A percentile compares a stretch with the other conserved stretches of the same genome.
Evolutionary conservation across 2,329 filamentous ascomycete species (phyloP).

Genomic region (Dactylellina haptotyla): DNA sequence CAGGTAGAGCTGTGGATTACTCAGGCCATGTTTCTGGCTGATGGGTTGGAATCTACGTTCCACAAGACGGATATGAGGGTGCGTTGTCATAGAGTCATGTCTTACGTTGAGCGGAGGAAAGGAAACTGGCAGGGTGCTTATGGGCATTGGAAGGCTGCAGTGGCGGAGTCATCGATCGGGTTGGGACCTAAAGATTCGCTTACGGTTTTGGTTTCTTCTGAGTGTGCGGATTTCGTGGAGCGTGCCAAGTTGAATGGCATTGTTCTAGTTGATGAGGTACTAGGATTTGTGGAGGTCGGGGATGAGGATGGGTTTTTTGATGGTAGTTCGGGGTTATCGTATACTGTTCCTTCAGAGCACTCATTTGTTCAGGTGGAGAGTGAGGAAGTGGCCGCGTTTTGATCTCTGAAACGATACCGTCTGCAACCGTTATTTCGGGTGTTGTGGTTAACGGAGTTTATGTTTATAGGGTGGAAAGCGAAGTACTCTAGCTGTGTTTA

Average conservation of each 20-base stretch:
- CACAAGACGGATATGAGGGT: constrained; percentile 30
- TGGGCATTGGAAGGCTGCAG: constrained; percentile 27
- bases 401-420: no score
- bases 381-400: neutral
- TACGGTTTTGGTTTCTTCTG: constrained; percentile 35
- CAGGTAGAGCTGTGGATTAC: constrained; percentile 27
- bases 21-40: constrained; percentile 23
- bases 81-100: constrained; percentile 41
- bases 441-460: no score
- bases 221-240: constrained; percentile 30
- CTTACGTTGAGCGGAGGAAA: constrained; percentile 37
- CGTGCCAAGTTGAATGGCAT: constrained; percentile 28
- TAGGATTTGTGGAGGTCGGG: constrained; percentile 3
- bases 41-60: constrained; percentile 4
- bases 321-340: neutral
- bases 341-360: neutral
- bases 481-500: neutral
- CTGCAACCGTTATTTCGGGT: no score
- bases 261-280: constrained; percentile 11
- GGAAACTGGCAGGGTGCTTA: constrained; percentile 41
- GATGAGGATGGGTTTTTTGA: neutral
- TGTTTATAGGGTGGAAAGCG: no score
- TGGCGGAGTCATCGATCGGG: constrained; percentile 20
- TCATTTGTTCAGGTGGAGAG: neutral
- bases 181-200: constrained; percentile 34